These are phyloP conservation scores for Penicillium nucicola DNA, from an alignment of 495 filamentous ascomycete genomes.

Conservation along the genomic window DNA sequence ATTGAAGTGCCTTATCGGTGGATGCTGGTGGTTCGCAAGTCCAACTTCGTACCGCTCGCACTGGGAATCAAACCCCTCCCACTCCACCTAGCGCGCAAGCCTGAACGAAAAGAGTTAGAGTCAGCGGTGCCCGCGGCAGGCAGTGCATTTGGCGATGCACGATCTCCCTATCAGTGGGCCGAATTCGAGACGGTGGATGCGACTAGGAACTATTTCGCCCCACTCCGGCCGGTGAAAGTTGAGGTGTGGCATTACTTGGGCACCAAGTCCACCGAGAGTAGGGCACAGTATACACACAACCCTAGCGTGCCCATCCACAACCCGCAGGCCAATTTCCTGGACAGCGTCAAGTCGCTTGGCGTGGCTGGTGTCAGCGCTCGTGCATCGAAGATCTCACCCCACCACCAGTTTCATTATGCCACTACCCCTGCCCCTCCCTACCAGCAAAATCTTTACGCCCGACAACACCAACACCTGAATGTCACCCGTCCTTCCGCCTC, in stretches of 20 bases:
- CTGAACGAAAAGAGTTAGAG: conserved; percentile 46
- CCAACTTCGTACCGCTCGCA: conserved; percentile 47
- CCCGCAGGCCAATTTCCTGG: conserved; percentile 56
- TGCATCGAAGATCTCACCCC: conserved; percentile 37
- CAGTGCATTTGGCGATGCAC: conserved; percentile 55
- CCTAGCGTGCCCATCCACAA: conserved; percentile 56
- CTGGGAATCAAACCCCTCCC: conserved; percentile 59
- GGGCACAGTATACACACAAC: conserved; percentile 88
- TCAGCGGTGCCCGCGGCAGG: conserved; percentile 52
- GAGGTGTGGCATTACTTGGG: conserved; percentile 87
- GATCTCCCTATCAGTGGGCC: conserved; percentile 66
- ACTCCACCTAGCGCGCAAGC: conserved; percentile 52
- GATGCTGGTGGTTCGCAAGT: conserved; percentile 52
- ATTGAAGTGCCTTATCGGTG: conserved; percentile 55
- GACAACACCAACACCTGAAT: conserved; percentile 20
- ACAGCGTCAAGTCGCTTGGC: conserved; percentile 49
- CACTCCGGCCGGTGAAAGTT: conserved; percentile 63
- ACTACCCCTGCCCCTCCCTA: conserved; percentile 31
- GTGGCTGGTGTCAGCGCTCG: conserved; percentile 23
- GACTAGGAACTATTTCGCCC: conserved; percentile 38
- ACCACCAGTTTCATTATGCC: conserved; percentile 32
- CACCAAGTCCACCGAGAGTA: conserved; percentile 83
- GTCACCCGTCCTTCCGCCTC: conserved; percentile 33
- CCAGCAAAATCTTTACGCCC: conserved; percentile 32
- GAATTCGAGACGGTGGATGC: conserved; percentile 68